A percentile compares a stretch with the other conserved stretches of the same genome.
These are phyloP conservation scores for Cubamyces lactineus DNA, from an alignment of 768 basidiomycete genomes.

Conservation along the genomic window DNA sequence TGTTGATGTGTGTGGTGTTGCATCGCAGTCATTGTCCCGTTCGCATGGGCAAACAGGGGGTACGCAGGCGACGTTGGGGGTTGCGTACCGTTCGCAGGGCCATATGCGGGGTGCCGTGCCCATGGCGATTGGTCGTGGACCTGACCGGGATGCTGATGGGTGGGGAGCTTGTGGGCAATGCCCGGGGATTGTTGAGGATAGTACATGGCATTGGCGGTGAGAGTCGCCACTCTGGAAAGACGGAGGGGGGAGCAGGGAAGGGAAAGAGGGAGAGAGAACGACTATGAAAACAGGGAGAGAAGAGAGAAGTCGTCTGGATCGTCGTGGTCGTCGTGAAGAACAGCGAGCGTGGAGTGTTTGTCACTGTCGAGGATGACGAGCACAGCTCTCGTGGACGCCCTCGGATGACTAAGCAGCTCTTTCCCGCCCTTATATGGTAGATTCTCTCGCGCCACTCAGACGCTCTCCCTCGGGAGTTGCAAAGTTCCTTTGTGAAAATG, in stretches of 20 bases:
- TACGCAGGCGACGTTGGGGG: slow-evolving; percentile 77
- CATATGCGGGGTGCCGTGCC: slow-evolving; percentile 62
- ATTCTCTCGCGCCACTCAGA: slow-evolving; percentile 5
- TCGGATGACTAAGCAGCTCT: slow-evolving; percentile 21
- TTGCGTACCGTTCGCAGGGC: slow-evolving; percentile 49
- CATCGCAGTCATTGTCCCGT: slow-evolving; percentile 51
- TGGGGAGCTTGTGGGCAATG: slow-evolving; percentile 74
- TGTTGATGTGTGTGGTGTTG: slow-evolving; percentile 64
- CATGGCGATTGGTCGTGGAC: slow-evolving; percentile 69
- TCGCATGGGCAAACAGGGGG: slow-evolving; percentile 74
- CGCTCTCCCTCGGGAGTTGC: slow-evolving; percentile 6
- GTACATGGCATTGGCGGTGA: slow-evolving; percentile 64
- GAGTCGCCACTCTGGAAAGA: slow-evolving; percentile 26
- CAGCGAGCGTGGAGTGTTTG: slow-evolving; percentile 33
- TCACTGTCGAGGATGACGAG: slow-evolving; percentile 32
- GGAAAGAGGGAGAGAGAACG: slow-evolving; percentile 22
- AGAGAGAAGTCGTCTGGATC: slow-evolving; percentile 16
- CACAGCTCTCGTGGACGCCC: slow-evolving; percentile 20
- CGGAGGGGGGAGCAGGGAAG: slow-evolving; percentile 2
- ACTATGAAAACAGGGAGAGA: slow-evolving; percentile 22
- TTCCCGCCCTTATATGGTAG: slow-evolving; percentile 12
- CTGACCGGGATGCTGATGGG: slow-evolving; percentile 50
- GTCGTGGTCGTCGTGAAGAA: slow-evolving; percentile 33
- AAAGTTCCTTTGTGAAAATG: slow-evolving; percentile 4
- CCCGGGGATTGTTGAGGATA: slow-evolving; percentile 85